Base-by-base conservation (phyloP, 2,329 filamentous ascomycete species). In the Hirsutella minnesotensis region DNA sequence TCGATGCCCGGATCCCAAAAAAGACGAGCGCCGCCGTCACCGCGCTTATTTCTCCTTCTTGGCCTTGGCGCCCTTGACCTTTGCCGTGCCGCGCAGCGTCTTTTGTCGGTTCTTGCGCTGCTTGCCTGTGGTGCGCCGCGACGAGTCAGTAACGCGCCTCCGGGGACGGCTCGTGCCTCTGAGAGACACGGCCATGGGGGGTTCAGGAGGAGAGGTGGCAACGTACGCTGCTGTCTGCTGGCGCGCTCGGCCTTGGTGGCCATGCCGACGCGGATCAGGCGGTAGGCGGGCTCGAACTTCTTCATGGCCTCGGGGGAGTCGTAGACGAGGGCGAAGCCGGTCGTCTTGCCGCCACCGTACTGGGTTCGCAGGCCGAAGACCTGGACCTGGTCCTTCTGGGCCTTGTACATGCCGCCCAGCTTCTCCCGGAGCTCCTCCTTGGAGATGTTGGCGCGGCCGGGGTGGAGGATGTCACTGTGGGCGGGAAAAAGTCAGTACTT, bases 61-160 rank as follows among this genome's bases (percentile, higher is more conserved):
- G 72, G 84, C 79, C 76, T 82, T 81, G 67, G 82, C 83, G 69
- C 88, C 88, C 86, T 95, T 95, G 78, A 82, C 81, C 87, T 98
- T 98, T 64, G 88, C 90, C 62, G 87, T 94, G 68, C 92, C 92
- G 60, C 92, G 86, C 70, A 95, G 84, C 67, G 90, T 92, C 88
- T 98, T 96, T 74, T 86, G 81, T 71, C 90, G 82, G 86, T 98
- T 98, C 87, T 98, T 98, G 78, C 92, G 86, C 78, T 96, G 92
- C 81, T 98, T 98, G 83, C 90, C 90, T 96, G 72, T 76, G n/a
- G n/a, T 58, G 46, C 46, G 19, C 39, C 43, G 48, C 21, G n/a
- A n/a, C n/a, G n/a, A n/a, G n/a, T n/a, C n/a, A n/a, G n/a, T n/a
- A n/a, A n/a, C n/a, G n/a, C n/a, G n/a, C n/a, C n/a, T n/a, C n/a